Evolutionary conservation across 31 red algal species (phyloP).

Genomic region (Asparagopsis taxiformis): DNA sequence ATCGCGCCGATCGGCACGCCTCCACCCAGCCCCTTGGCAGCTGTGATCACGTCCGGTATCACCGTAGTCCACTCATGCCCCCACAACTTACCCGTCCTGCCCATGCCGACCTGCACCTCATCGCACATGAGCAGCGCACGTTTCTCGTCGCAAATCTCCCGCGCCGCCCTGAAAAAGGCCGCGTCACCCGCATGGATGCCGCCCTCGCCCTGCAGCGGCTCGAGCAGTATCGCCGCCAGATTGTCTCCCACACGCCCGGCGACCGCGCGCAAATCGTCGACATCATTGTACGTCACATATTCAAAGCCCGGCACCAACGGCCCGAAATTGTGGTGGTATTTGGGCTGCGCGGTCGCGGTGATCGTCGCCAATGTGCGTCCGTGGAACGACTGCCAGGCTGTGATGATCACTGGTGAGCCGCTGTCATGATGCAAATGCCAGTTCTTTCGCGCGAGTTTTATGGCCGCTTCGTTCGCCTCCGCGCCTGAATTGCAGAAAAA

Average conservation of each 20-base stretch:
- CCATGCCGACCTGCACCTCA: slow-evolving; percentile 95
- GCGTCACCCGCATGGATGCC: slow-evolving; percentile 63
- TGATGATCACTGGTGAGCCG: slow-evolving; percentile 64
- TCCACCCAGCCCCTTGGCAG: slow-evolving; percentile 89
- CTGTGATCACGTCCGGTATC: slow-evolving; percentile 84
- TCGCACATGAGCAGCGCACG: slow-evolving; percentile 89
- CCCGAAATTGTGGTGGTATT: slow-evolving; percentile 72
- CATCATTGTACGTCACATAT: slow-evolving; percentile 81
- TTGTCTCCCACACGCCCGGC: slow-evolving; percentile 26
- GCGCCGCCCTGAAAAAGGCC: slow-evolving; percentile 68
- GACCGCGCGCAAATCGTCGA: slow-evolving; percentile 31
- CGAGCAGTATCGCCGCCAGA: slow-evolving; percentile 79
- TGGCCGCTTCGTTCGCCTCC: slow-evolving; percentile 96
- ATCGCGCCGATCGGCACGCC: slow-evolving; percentile 96
- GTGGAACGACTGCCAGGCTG: slow-evolving; percentile 78
- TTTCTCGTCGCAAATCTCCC: slow-evolving; percentile 63
- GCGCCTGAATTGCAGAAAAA: slow-evolving; percentile 96
- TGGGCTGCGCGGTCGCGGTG: slow-evolving; percentile 89
- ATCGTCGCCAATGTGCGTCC: slow-evolving; percentile 88
- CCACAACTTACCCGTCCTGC: slow-evolving; percentile 85
- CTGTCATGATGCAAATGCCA: slow-evolving; percentile 26
- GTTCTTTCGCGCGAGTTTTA: slow-evolving; percentile 89
- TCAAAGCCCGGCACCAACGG: slow-evolving; percentile 79
- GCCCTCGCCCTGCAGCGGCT: slow-evolving; percentile 96
- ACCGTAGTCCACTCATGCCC: slow-evolving; percentile 76